Evolutionary conservation across 2,329 filamentous ascomycete species (phyloP), one percentile per base, ranked within the genome.

Genomic region (Aspergillus felis): DNA sequence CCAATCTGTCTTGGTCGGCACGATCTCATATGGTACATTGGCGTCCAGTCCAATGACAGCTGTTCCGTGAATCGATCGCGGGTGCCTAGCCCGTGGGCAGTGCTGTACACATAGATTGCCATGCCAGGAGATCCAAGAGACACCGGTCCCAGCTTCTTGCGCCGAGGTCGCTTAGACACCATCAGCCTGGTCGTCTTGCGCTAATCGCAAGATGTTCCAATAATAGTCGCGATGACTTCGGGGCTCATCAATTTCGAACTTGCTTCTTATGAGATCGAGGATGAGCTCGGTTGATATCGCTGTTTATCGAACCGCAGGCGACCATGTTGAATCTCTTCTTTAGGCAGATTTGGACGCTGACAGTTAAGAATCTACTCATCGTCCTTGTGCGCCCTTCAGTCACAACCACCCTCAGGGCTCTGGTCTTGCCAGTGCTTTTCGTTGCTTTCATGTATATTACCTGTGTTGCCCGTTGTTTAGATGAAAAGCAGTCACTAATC

Each of bases 391-490:
- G 83, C 4, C 80, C 82, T 57, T 79, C 77, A 70, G 76, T 83
- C 52, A 79, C 82, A 29, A 85, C 83, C 1, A 71, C 79, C 24
- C 71, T 84, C 8, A 78, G 82, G 60, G 83, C 82, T 8, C 82
- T 86, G 59, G 68, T 84, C 55, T 75, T 83, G 8, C 84, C 84
- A 0, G 78, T 84, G 27, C 77, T 84, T 44, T 83, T 83, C 66
- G 72, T 77, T n/a, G 74, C 71, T 50, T 79, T 80, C 67, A 62
- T 78, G 67, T 74, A 54, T 41, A 68, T 63, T 12, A 25, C 24
- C 44, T 24, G 12, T 17, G 17, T 47, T 17, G 32, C 44, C 57
- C 44, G 2, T 44, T n/a, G 50, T 25, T 25, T 14, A 27, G 76
- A 27, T 22, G 12, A 20, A 14, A 25, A n/a, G 25, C 20, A 1